Evolutionary conservation across 2,329 filamentous ascomycete genomes (phyloP), one percentile per base, ranked within the genome.

Genomic region (Fusarium lateritium): DNA sequence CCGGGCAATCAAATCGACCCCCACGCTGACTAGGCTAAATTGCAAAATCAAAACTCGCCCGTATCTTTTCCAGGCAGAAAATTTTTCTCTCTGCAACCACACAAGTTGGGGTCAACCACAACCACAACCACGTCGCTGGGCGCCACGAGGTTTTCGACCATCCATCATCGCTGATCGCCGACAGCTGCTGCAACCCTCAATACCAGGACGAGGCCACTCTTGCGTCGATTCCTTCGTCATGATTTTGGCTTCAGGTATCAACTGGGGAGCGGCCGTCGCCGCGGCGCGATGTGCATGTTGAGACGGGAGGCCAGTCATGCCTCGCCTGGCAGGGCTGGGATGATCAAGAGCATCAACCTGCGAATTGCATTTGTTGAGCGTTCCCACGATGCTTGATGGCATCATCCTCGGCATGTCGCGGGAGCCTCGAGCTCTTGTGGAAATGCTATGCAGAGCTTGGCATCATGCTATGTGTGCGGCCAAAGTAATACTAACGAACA

Each of bases 21-120:
- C 73, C 73, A 75, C 73, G 73, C 71, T 74, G 71, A 74, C 72
- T 69, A 65, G 71, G 54, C 44, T 52, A 62, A 64, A 73, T 74
- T 74, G 72, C 72, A 71, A 75, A 75, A 67, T 72, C 67, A 72
- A 75, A 75, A 70, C 69, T 64, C 58, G 58, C 31, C 62, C 68
- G 65, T 75, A 73, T 75, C 70, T 54, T 64, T 59, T 22, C 14
- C 54, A 49, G 44, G 22, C 46, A 28, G 57, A 60, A 62, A 71
- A 38, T 2, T 73, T 63, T 59, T 62, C 38, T 40, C 60, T 54
- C 57, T 71, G 70, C 72, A 74, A 74, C 70, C 67, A 67, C 65
- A 69, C 49, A 66, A 59, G 57, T 71, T 67, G 57, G 60, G 60
- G 62, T 64, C 50, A 58, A 57, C 42, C 52, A 49, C 66, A 56